phyloP scores from a whole-genome alignment of 2,329 filamentous ascomycete species.

The Pseudogymnoascus sp. region DNA sequence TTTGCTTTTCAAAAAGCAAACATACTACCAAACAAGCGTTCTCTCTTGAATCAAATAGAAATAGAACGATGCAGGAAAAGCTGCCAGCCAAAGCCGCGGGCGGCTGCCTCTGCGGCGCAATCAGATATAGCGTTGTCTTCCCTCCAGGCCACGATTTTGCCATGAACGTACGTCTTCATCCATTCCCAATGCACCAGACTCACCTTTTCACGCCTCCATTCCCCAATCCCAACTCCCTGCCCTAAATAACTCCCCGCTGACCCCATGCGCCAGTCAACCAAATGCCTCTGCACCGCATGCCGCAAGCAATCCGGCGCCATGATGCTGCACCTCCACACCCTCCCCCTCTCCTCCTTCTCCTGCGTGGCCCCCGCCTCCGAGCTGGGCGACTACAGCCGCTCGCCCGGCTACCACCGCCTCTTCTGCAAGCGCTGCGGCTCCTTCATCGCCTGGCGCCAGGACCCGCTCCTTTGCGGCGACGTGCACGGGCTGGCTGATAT shows the following conservation, averaged over 20 bases:
- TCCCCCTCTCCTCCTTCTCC: conserved; percentile 31
- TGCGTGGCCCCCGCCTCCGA: conserved; percentile 24
- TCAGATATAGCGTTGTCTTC: conserved; percentile 44
- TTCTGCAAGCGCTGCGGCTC: conserved; percentile 46
- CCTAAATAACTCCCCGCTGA: not conserved
- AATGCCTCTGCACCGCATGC: conserved; percentile 50
- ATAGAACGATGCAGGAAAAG: conserved; percentile 5
- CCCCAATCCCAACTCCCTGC: not conserved
- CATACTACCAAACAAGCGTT: not conserved
- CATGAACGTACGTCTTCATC: conserved; percentile 24
- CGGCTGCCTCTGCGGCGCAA: conserved; percentile 44
- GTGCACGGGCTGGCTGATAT: not conserved
- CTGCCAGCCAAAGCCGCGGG: conserved; percentile 33
- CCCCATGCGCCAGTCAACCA: conserved; percentile 32
- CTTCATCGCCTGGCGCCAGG: conserved; percentile 38
- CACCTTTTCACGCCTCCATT: not conserved
- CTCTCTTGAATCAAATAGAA: not conserved
- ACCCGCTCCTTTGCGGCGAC: not conserved
- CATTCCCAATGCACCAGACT: not conserved
- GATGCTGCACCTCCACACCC: conserved; percentile 35
- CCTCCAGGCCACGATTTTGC: conserved; percentile 39
- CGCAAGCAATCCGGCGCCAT: conserved; percentile 44
- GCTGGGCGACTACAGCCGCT: conserved; percentile 35
- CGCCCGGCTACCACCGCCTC: conserved; percentile 35
- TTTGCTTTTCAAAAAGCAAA: not conserved